Evolutionary conservation across 768 basidiomycete genomes (phyloP).

Genomic region (Erythrobasidium yunnanense): DNA sequence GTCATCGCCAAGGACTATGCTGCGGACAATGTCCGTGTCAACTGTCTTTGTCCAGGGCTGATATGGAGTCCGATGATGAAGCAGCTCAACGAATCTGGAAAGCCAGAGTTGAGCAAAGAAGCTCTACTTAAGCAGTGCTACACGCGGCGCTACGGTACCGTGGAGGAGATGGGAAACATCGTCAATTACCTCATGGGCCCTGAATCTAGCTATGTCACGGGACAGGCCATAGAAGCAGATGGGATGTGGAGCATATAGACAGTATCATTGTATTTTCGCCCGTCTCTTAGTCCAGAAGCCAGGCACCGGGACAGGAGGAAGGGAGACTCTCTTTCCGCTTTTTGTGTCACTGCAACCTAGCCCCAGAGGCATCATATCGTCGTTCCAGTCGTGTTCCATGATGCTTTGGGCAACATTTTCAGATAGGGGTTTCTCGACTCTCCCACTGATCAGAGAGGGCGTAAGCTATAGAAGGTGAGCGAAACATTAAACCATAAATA

Average conservation of each 20-base stretch:
- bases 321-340: too few species aligned
- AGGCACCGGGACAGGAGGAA: too few species aligned
- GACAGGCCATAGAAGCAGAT: slow-evolving; percentile 26
- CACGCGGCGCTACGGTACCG: slow-evolving; percentile 15
- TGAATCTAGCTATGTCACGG: slow-evolving; percentile 19
- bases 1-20: slow-evolving; percentile 27
- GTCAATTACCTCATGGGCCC: slow-evolving; percentile 14
- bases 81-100: slow-evolving; percentile 19
- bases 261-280: too few species aligned
- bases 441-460: too few species aligned
- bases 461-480: background rate
- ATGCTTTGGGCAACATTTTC: too few species aligned
- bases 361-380: too few species aligned
- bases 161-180: slow-evolving; percentile 27
- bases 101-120: slow-evolving; percentile 18
- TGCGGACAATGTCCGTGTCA: slow-evolving; percentile 3
- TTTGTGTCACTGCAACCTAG: too few species aligned
- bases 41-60: slow-evolving; percentile 22
- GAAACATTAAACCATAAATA: too few species aligned
- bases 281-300: too few species aligned
- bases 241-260: slow-evolving; percentile 13
- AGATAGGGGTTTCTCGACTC: too few species aligned
- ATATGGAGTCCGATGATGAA: slow-evolving; percentile 20
- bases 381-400: too few species aligned
- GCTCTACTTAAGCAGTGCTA: slow-evolving; percentile 5